phyloP scores from a whole-genome alignment of 192 early-diverging fungal genomes.

The Backusella australiensis region DNA sequence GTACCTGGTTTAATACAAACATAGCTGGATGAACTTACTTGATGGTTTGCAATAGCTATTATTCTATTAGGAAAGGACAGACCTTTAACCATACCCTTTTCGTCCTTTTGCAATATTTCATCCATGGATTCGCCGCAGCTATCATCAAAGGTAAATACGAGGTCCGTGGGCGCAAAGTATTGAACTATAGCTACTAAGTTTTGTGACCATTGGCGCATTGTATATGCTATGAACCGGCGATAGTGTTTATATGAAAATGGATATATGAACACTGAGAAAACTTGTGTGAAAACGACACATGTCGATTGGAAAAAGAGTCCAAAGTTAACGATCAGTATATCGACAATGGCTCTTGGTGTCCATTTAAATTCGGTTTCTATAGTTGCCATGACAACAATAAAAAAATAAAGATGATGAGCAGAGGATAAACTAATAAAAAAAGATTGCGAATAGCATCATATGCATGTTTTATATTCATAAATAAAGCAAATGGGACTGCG shows the following conservation, averaged over 20 bases:
- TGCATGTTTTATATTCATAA: neutral
- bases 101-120: conserved; percentile 7
- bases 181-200: conserved; percentile 49
- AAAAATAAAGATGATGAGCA: neutral
- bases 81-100: conserved; percentile 18
- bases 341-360: neutral
- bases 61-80: conserved; percentile 47
- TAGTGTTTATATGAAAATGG: neutral
- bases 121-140: conserved; percentile 24
- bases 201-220: conserved; percentile 32
- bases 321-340: conserved; percentile 14
- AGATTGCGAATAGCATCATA: neutral
- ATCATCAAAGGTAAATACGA: conserved; percentile 50
- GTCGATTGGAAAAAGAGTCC: conserved; percentile 32
- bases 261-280: conserved; percentile 7
- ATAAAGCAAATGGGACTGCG: neutral
- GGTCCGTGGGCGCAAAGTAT: conserved; percentile 49
- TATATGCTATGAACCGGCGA: conserved; percentile 10
- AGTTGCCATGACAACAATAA: neutral
- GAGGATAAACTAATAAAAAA: neutral
- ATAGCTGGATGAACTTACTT: conserved; percentile 33
- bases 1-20: neutral
- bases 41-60: conserved; percentile 57
- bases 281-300: conserved; percentile 18
- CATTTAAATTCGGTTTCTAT: neutral